These are phyloP conservation scores for Urostyla sp. DNA, from an alignment of 73 alveolate genomes.

Conservation along the genomic window DNA sequence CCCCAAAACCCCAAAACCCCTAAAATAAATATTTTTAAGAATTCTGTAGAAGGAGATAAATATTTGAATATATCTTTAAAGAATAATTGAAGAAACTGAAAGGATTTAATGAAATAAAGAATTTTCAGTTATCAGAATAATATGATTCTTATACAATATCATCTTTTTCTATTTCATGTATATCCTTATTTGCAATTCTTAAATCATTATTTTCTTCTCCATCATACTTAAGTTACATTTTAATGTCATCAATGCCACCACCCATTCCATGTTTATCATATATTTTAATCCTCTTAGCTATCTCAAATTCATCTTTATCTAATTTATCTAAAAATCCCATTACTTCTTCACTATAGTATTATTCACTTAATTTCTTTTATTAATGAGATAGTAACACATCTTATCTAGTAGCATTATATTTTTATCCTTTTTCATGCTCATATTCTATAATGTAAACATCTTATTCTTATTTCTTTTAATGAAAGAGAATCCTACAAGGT, in stretches of 20 bases:
- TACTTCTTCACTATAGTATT: slow-evolving; percentile 28
- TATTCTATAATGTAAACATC: background rate
- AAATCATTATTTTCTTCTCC: slow-evolving; percentile 38
- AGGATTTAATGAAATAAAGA: no score
- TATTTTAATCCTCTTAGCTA: slow-evolving; percentile 5
- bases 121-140: no score
- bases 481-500: slow-evolving; percentile 8
- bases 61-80: no score
- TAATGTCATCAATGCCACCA: slow-evolving; percentile 27
- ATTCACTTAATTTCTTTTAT: slow-evolving; percentile 5
- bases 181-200: slow-evolving; percentile 21
- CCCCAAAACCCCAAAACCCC: no score
- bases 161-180: slow-evolving; percentile 43
- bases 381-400: slow-evolving; percentile 18
- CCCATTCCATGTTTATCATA: slow-evolving; percentile 26
- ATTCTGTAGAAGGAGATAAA: no score
- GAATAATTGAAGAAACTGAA: no score
- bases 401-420: slow-evolving; percentile 9
- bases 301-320: slow-evolving; percentile 19
- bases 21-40: no score
- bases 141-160: no score
- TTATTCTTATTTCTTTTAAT: background rate
- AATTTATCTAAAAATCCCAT: slow-evolving; percentile 24
- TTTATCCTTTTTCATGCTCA: slow-evolving; percentile 8
- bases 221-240: background rate